Percentiles rank a stretch among this genome's conserved stretches.
Conservation (phyloP, 1,139 yeast genomes). For the Magnusiomyces magnusii region DNA sequence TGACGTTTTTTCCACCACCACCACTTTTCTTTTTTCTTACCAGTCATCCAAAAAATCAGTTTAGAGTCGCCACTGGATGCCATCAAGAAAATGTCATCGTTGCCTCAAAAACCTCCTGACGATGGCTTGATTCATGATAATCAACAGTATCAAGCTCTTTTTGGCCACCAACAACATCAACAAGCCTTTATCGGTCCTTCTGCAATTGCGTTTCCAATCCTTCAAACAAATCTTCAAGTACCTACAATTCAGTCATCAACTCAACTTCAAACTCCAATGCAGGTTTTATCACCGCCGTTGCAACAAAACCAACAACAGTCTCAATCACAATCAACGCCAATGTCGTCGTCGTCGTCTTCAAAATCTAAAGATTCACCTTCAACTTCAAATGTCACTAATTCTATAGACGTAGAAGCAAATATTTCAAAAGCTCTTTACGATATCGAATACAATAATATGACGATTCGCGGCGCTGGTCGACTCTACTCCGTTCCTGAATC, state of each 20-base stretch:
- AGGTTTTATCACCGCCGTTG: not conserved
- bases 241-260: not conserved
- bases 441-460: slow-evolving; percentile 5
- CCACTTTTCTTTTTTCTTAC: no score
- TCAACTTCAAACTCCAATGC: not conserved
- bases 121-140: not conserved
- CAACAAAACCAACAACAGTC: not conserved
- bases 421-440: slow-evolving; percentile 3
- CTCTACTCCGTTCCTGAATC: slow-evolving; percentile 4
- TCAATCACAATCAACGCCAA: not conserved
- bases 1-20: not conserved
- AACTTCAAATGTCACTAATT: not conserved
- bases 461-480: slow-evolving; percentile 6
- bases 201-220: not conserved
- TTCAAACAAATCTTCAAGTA: not conserved
- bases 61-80: not conserved
- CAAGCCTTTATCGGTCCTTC: not conserved
- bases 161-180: not conserved
- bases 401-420: not conserved
- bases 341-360: not conserved
- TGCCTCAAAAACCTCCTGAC: not conserved
- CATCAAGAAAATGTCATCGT: not conserved
- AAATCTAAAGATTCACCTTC: not conserved
- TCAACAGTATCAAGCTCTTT: not conserved
- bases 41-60: no score